Evolutionary conservation across 495 filamentous ascomycete species (phyloP).

Genomic region (Talaromyces stipitatus): DNA sequence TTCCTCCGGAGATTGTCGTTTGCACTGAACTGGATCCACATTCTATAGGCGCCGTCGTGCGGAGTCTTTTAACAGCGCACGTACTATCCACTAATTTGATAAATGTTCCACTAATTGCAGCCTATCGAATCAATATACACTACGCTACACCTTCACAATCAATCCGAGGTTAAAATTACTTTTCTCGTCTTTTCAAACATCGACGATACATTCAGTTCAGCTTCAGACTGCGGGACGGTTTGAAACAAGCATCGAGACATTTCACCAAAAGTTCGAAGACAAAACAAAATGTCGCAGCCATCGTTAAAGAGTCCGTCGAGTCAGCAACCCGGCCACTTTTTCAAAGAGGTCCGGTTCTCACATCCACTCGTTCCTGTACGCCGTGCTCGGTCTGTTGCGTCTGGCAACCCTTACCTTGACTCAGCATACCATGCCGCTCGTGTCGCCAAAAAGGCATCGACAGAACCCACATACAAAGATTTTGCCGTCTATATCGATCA

Average conservation of each 20-base stretch:
- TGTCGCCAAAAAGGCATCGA: conserved; percentile 11
- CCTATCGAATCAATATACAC: not conserved
- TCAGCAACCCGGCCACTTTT: conserved; percentile 12
- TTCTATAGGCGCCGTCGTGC: not conserved
- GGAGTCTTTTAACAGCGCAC: not conserved
- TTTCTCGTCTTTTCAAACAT: not conserved
- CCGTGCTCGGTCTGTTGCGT: conserved; percentile 32
- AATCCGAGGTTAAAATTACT: not conserved
- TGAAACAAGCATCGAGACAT: not conserved
- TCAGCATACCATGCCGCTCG: conserved; percentile 9
- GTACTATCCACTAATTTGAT: not conserved
- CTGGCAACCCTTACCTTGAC: conserved; percentile 19
- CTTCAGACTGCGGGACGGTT: not conserved
- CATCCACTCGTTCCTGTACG: conserved; percentile 32
- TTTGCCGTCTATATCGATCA: conserved; percentile 31
- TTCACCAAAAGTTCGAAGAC: not conserved
- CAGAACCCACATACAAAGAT: conserved; percentile 9
- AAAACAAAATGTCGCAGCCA: not conserved
- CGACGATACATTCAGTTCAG: not conserved
- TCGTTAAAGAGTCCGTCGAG: not conserved
- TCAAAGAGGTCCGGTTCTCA: conserved; percentile 44
- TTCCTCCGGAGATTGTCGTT: not conserved
- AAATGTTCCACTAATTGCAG: too few relatives aligned
- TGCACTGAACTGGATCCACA: not conserved
- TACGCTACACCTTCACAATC: not conserved